phyloP scores from a whole-genome alignment of 352 stramenopile genomes.

The Globisporangium takayamanum region DNA sequence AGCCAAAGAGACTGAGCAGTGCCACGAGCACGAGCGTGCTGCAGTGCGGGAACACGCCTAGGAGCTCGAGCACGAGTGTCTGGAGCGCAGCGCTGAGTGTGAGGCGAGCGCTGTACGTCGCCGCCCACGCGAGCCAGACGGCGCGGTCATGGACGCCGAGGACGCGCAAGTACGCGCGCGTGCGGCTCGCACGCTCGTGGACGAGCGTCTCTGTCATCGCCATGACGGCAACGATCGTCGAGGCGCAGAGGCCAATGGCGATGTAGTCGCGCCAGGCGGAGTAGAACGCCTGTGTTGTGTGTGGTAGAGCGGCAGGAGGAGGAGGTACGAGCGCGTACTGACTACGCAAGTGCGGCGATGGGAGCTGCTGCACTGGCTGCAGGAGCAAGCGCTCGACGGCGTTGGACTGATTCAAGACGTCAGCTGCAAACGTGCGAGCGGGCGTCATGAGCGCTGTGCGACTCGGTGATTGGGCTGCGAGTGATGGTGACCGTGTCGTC shows the following conservation, averaged over 20 bases:
- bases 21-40: slow-evolving; percentile 21
- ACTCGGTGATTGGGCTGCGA: too few species aligned
- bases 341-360: slow-evolving; percentile 27
- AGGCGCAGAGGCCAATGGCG: slow-evolving; percentile 22
- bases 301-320: slow-evolving; percentile 25
- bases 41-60: slow-evolving; percentile 25
- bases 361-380: slow-evolving; percentile 23
- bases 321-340: slow-evolving; percentile 2
- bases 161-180: slow-evolving; percentile 28
- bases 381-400: slow-evolving; percentile 12
- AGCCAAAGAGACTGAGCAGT: slow-evolving; percentile 26
- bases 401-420: slow-evolving; percentile 3
- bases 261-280: slow-evolving; percentile 25
- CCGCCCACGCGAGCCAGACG: slow-evolving; percentile 36
- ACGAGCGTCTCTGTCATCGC: slow-evolving; percentile 27
- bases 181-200: slow-evolving; percentile 25
- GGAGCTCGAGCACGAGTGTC: slow-evolving; percentile 14
- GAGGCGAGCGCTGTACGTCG: slow-evolving; percentile 31
- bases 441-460: too few species aligned
- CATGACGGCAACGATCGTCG: slow-evolving; percentile 23
- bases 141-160: slow-evolving; percentile 27
- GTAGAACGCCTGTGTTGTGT: slow-evolving; percentile 22
- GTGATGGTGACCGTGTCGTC: too few species aligned
- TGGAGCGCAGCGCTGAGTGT: slow-evolving; percentile 27
- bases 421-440: background rate